phyloP scores from a whole-genome alignment of 441 rosid genomes.

The Aquilaria agallochum region DNA sequence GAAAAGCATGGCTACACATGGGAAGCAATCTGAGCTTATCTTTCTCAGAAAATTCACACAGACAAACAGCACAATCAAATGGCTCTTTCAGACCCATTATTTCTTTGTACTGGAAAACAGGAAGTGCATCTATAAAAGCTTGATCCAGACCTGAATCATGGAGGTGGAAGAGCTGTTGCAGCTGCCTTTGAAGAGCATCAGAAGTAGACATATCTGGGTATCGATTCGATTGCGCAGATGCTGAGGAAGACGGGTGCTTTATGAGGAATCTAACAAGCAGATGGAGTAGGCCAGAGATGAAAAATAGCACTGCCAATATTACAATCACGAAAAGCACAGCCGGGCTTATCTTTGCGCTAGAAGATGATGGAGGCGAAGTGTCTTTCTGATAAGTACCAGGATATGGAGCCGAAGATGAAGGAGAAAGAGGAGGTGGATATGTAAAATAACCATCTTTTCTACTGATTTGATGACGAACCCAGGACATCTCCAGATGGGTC shows the following conservation, averaged over 20 bases:
- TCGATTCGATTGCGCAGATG: slow-evolving; percentile 44
- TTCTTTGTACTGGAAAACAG: slow-evolving; percentile 63
- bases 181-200: slow-evolving; percentile 69
- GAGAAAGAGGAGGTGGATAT: slow-evolving; percentile 51
- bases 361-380: slow-evolving; percentile 36
- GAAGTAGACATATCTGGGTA: slow-evolving; percentile 52
- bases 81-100: slow-evolving; percentile 59
- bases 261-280: slow-evolving; percentile 64
- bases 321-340: slow-evolving; percentile 59
- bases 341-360: slow-evolving; percentile 67
- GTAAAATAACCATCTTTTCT: slow-evolving; percentile 57
- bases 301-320: slow-evolving; percentile 59
- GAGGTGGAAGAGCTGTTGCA: slow-evolving; percentile 69
- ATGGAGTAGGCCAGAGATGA: slow-evolving; percentile 68
- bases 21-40: slow-evolving; percentile 70
- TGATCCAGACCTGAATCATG: slow-evolving; percentile 76
- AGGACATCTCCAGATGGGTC: slow-evolving; percentile 58
- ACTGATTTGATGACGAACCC: slow-evolving; percentile 60
- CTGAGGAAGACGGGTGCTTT: slow-evolving; percentile 62
- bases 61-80: slow-evolving; percentile 70
- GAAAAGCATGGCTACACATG: slow-evolving; percentile 73
- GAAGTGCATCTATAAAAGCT: slow-evolving; percentile 68
- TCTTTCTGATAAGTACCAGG: slow-evolving; percentile 38
- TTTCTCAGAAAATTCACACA: slow-evolving; percentile 62
- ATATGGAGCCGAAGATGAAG: slow-evolving; percentile 27